These are phyloP conservation scores for Brasilioporus rufonigricans DNA, from an alignment of 768 basidiomycete species.

Conservation along the genomic window DNA sequence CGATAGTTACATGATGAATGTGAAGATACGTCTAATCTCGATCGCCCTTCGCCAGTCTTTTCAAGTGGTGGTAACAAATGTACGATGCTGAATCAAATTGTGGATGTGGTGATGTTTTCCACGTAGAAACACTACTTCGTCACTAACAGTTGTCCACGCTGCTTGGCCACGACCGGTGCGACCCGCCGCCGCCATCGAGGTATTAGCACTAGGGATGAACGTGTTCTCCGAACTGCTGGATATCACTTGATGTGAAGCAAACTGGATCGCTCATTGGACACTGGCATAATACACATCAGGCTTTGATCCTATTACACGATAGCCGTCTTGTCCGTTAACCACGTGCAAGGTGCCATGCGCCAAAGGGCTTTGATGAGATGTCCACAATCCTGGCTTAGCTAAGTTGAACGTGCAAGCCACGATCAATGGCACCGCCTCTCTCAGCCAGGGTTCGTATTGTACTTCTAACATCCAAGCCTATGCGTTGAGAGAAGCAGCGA, in stretches of 20 bases:
- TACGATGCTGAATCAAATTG: too few species aligned
- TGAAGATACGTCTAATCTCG: not conserved
- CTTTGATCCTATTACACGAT: not conserved
- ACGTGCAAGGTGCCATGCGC: not conserved
- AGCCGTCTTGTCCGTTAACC: not conserved
- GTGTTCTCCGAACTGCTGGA: not conserved
- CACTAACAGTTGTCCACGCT: not conserved
- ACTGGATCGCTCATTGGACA: not conserved
- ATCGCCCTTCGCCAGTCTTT: not conserved
- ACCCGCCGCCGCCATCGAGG: not conserved
- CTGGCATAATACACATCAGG: not conserved
- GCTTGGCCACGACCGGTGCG: not conserved
- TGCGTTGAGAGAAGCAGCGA: not conserved
- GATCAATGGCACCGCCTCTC: not conserved
- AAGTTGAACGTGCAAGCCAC: constrained; percentile 7
- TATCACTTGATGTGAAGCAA: not conserved
- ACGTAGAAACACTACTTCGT: not conserved
- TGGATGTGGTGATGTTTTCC: not conserved
- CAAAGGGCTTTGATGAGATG: too few species aligned
- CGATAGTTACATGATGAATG: not conserved
- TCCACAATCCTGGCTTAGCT: constrained; percentile 8
- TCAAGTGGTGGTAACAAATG: not conserved
- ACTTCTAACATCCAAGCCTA: not conserved
- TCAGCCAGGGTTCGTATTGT: not conserved
- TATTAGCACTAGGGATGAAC: too few species aligned